Base-by-base conservation (phyloP, 2,329 filamentous ascomycete species). In the Grosmannia penicillata region DNA sequence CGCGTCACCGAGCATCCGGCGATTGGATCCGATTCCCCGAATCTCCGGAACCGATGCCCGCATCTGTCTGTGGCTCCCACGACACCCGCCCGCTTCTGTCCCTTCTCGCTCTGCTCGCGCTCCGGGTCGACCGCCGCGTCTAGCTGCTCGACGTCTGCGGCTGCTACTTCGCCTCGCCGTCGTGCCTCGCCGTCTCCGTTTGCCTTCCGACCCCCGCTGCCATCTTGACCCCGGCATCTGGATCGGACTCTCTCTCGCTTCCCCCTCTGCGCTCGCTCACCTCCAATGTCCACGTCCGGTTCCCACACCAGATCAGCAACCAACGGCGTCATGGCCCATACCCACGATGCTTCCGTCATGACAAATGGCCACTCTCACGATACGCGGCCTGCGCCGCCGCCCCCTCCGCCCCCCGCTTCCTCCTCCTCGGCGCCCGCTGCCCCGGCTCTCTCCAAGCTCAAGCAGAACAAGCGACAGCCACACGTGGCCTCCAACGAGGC, bases 401-500 rank as follows among this genome's bases (percentile, higher is more conserved):
- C 61, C 17, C 63, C 43, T 4, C 27, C 37, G 17, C 27, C 66
- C 41, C 57, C 63, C 28, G 53, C 61, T 43, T 54, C 29, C 10
- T 21, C 43, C 8, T 36, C 62, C 52, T 61, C 69, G 25, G 61
- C 70, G 58, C 25, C 45, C 26, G 21, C 38, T 10, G 23, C 41
- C 13, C 36, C 35, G 15, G 15, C 38, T 1, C 10, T 61, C 51
- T 61, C 69, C 23, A 62, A 70, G 59, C 17, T 31, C 40, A 91
- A 86, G 64, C 91, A 91, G 61, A 73, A 68, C 40, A 93, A 93
- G 63, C 75, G 70, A 49, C 93, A 93, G 64, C 93, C 93, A 62
- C 66, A 72, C 34, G 64, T 83, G 47, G 87, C 94, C 56, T 82
- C 84, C 17, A 83, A 75, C 51, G 91, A 96, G 60, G 86, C 87